phyloP scores from a whole-genome alignment of 495 filamentous ascomycete genomes.

The Penicillium silybi region DNA sequence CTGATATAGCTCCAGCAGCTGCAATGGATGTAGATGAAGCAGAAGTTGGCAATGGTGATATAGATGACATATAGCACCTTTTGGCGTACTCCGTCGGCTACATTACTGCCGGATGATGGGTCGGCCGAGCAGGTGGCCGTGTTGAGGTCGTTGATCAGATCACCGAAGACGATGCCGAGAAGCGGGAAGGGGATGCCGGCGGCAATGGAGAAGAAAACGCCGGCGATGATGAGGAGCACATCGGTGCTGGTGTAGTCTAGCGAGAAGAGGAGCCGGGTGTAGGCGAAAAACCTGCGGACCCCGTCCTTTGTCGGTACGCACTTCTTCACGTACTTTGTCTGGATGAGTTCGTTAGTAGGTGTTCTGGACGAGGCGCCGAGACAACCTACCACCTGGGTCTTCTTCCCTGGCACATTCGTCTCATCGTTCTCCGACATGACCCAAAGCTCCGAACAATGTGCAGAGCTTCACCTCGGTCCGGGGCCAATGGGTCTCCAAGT shows the following conservation, averaged over 20 bases:
- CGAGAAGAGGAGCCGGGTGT: slow-evolving; percentile 27
- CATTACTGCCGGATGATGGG: slow-evolving; percentile 6
- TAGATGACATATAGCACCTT: slow-evolving; percentile 63
- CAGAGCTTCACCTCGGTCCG: background rate
- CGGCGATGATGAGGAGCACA: slow-evolving; percentile 29
- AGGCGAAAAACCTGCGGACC: slow-evolving; percentile 20
- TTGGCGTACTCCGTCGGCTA: slow-evolving; percentile 22
- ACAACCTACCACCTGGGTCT: background rate
- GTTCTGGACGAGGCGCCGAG: background rate
- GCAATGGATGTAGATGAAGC: slow-evolving; percentile 50
- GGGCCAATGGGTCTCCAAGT: background rate
- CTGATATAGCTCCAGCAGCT: slow-evolving; percentile 58
- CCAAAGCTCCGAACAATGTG: background rate
- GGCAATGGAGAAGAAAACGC: slow-evolving; percentile 52
- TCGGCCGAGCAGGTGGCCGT: slow-evolving; percentile 25
- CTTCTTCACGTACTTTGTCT: slow-evolving; percentile 9
- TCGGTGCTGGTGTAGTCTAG: slow-evolving; percentile 30
- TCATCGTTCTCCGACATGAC: background rate
- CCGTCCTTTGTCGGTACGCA: slow-evolving; percentile 18
- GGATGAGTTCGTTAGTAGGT: background rate
- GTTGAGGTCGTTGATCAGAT: slow-evolving; percentile 54
- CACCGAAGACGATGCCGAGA: slow-evolving; percentile 64
- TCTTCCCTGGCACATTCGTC: background rate
- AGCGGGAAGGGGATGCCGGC: slow-evolving; percentile 63
- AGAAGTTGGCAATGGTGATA: slow-evolving; percentile 57